phyloP scores from a whole-genome alignment of 768 basidiomycete genomes.

The Amanita exitialis region DNA sequence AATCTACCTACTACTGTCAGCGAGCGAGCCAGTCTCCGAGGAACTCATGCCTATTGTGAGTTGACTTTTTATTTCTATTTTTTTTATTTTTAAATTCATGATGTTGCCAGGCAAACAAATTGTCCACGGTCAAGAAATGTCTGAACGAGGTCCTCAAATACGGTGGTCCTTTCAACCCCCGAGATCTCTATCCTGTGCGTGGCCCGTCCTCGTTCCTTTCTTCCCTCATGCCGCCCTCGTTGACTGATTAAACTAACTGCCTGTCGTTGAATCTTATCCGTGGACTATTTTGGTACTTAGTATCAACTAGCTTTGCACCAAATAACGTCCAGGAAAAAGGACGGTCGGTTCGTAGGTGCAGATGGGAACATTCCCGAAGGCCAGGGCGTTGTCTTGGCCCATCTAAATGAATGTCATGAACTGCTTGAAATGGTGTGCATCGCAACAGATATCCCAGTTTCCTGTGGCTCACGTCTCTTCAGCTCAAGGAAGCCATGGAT shows the following conservation, averaged over 20 bases:
- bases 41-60: slow-evolving; percentile 92
- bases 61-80: background rate
- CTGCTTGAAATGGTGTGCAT: slow-evolving; percentile 79
- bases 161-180: slow-evolving; percentile 85
- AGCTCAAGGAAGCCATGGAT: slow-evolving; percentile 83
- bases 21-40: slow-evolving; percentile 95
- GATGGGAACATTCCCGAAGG: slow-evolving; percentile 93
- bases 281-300: slow-evolving; percentile 32
- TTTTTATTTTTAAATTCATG: background rate
- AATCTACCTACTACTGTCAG: slow-evolving; percentile 87
- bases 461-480: background rate
- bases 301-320: slow-evolving; percentile 94
- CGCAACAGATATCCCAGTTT: background rate
- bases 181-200: slow-evolving; percentile 88
- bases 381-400: slow-evolving; percentile 93
- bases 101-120: slow-evolving; percentile 73
- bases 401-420: slow-evolving; percentile 94
- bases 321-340: slow-evolving; percentile 87
- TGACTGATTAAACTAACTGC: slow-evolving; percentile 1
- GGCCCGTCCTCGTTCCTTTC: background rate
- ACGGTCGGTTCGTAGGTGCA: slow-evolving; percentile 85
- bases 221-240: background rate
- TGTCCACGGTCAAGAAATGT: slow-evolving; percentile 95
- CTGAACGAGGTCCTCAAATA: slow-evolving; percentile 93
- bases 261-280: background rate